Evolutionary conservation across 2,329 filamentous ascomycete species (phyloP), one percentile per base, ranked within the genome.

Genomic region (Aspergillus clavatus): DNA sequence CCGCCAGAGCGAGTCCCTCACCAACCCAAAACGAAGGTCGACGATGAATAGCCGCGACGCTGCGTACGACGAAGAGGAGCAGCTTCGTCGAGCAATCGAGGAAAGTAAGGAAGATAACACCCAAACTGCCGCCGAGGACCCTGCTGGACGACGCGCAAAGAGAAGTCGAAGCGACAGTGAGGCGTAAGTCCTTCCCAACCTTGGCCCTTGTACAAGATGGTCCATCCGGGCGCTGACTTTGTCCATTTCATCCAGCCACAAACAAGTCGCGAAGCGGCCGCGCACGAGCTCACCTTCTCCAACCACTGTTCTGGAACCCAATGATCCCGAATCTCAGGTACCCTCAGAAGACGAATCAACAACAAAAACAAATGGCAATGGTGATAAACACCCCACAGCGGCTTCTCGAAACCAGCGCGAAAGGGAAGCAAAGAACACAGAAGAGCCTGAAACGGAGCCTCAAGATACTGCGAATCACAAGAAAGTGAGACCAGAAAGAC

Each of bases 11-110:
- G 77, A 75, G 33, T 73, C 76, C 36, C 68, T 69, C 35, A 77
- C 81, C 43, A 78, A 80, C 42, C 82, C 84, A 28, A 97, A 96
- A 66, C 82, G 93, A 48, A 81, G 93, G 22, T 95, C 89, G 16
- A 98, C 93, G 5, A 96, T 97, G 89, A 95, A 97, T 63, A 98
- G 93, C 65, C 83, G 91, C 51, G 86, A 89, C 66, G 90, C 91
- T 33, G 91, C 89, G 18, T 97, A 97, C 58, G 90, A 97, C 54
- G 93, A 98, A 68, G 90, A 95, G 57, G 89, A 94, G 65, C 84
- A 90, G 59, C 69, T 98, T 29, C 82, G 89, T 43, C 82, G 87
- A 55, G 93, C 91, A 23, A 89, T 98, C 57, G 91, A 97, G 67
- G 90, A 94, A 50, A 98, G 93, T 73, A 96, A 90, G 70, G 84